phyloP scores from a whole-genome alignment of 1,139 yeast species.

The Pichia sp. region DNA sequence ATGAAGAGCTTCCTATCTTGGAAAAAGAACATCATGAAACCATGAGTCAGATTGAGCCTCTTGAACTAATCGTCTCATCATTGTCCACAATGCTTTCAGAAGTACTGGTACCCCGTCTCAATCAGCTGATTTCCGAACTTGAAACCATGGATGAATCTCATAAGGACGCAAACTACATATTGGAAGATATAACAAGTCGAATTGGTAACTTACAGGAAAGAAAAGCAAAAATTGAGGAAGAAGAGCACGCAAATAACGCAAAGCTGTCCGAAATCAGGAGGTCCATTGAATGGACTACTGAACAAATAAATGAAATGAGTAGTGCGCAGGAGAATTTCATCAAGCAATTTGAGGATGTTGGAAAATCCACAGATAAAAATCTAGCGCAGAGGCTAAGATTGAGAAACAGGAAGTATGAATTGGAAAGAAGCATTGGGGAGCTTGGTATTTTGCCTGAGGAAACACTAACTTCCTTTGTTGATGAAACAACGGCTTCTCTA shows the following conservation, averaged over 20 bases:
- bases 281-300: conserved; percentile 35
- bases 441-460: conserved; percentile 87
- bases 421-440: conserved; percentile 69
- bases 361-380: conserved; percentile 59
- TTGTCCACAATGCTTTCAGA: conserved; percentile 54
- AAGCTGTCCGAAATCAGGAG: conserved; percentile 14
- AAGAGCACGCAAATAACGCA: conserved; percentile 13
- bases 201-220: conserved; percentile 51
- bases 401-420: conserved; percentile 58
- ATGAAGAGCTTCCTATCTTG: conserved; percentile 32
- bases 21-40: conserved; percentile 38
- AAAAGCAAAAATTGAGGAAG: conserved; percentile 56
- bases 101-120: conserved; percentile 36
- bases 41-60: conserved; percentile 37
- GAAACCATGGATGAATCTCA: conserved; percentile 32
- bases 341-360: conserved; percentile 52
- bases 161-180: conserved; percentile 37
- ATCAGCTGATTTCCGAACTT: conserved; percentile 11
- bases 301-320: conserved; percentile 42
- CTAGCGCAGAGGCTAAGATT: conserved; percentile 60
- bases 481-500: conserved; percentile 41
- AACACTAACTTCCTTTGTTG: conserved; percentile 50
- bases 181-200: conserved; percentile 51
- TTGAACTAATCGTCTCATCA: conserved; percentile 46
- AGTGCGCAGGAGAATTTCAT: conserved; percentile 49